Evolutionary conservation across 129 eudicot species (phyloP).

Genomic region (Arctium lappa): DNA sequence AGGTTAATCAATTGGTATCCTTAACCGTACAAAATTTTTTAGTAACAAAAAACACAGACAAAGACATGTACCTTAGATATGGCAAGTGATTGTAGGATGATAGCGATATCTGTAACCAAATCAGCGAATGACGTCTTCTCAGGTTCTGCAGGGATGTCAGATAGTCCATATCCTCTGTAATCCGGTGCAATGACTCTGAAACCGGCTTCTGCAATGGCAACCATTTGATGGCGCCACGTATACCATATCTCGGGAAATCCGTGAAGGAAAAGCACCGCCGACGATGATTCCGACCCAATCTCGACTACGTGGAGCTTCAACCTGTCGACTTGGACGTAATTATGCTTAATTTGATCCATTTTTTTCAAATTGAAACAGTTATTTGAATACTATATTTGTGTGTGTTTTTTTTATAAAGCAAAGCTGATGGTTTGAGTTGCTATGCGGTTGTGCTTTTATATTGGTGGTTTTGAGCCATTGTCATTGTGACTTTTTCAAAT

Average conservation of each 20-base stretch:
- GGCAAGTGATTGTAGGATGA: constrained; percentile 33
- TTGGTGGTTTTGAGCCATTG: background rate
- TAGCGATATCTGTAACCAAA: constrained; percentile 30
- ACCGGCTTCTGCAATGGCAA: constrained; percentile 37
- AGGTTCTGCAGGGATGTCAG: constrained; percentile 38
- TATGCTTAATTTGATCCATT: constrained; percentile 44
- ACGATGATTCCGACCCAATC: constrained; percentile 26
- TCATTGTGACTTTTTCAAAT: background rate
- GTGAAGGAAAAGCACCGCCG: constrained; percentile 37
- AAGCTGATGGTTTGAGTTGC: background rate
- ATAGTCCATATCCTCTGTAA: constrained; percentile 47
- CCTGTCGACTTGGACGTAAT: constrained; percentile 24
- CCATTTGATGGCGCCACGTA: constrained; percentile 57
- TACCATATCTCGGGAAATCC: constrained; percentile 59
- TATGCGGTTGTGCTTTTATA: background rate
- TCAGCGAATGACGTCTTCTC: constrained; percentile 32
- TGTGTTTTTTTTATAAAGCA: background rate
- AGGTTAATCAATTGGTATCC: background rate
- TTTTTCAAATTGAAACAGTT: background rate
- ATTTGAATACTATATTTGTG: background rate
- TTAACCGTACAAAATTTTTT: background rate
- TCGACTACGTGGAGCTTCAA: constrained; percentile 44
- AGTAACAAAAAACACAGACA: background rate
- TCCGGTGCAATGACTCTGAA: constrained; percentile 40
- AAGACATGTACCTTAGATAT: constrained; percentile 39